Conservation (phyloP, 2,329 filamentous ascomycete species). For the Elsinoe ampelina region DNA sequence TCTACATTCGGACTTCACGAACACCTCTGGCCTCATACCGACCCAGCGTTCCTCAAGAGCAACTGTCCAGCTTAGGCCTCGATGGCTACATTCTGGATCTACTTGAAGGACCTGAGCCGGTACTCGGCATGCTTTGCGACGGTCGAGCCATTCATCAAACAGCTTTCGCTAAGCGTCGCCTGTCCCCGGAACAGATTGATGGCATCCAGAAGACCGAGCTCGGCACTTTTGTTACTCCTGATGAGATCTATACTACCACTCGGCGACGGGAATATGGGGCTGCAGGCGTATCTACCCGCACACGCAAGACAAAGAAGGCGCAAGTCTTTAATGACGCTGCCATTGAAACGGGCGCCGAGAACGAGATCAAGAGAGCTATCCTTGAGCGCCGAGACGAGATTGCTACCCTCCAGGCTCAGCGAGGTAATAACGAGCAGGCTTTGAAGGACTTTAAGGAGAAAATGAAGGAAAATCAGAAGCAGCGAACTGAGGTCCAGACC, state of each 20-base stretch:
- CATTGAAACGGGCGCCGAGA: conserved; percentile 57
- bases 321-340: conserved; percentile 68
- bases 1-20: conserved; percentile 59
- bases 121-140: conserved; percentile 80
- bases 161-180: conserved; percentile 54
- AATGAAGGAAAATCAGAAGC: conserved; percentile 44
- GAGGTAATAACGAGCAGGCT: conserved; percentile 18
- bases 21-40: conserved; percentile 47
- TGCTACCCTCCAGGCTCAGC: conserved; percentile 30
- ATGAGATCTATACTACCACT: conserved; percentile 53
- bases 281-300: conserved; percentile 59
- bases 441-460: conserved; percentile 16
- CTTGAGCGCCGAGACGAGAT: conserved; percentile 33
- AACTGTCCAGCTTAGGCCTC: conserved; percentile 54
- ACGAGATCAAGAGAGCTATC: conserved; percentile 48
- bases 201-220: conserved; percentile 52
- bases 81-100: conserved; percentile 74
- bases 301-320: conserved; percentile 52
- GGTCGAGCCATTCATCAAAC: conserved; percentile 60
- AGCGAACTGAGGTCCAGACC: conserved; percentile 51
- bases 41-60: conserved; percentile 45
- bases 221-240: conserved; percentile 60
- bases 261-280: conserved; percentile 74
- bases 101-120: conserved; percentile 68
- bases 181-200: conserved; percentile 60